Conservation (phyloP, 345 rosid genomes). For the Eucalyptus sp. region DNA sequence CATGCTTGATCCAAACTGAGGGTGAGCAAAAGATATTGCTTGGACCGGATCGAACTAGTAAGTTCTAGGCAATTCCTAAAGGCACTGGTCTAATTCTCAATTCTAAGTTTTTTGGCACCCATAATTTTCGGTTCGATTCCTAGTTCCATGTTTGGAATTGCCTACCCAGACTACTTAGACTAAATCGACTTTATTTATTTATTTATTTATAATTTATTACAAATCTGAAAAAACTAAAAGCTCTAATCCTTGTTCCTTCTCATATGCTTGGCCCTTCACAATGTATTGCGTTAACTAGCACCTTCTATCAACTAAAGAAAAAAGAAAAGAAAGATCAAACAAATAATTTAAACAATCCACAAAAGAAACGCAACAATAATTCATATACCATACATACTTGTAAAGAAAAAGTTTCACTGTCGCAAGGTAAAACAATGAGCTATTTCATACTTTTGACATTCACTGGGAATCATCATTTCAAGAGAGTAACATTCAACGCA, state of each 20-base stretch:
- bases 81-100: fast-evolving
- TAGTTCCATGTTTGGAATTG: fast-evolving
- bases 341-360: neutral
- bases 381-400: no score
- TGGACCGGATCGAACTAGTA: fast-evolving
- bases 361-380: neutral
- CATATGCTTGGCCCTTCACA: neutral
- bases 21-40: no score
- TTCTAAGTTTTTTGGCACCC: fast-evolving
- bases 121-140: fast-evolving
- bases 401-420: neutral
- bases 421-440: fast-evolving
- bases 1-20: neutral
- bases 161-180: fast-evolving
- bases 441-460: neutral
- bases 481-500: neutral
- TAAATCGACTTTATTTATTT: fast-evolving
- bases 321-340: no score
- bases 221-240: neutral
- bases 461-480: neutral
- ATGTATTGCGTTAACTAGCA: neutral
- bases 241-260: neutral
- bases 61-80: fast-evolving
- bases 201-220: no score
- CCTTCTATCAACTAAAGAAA: neutral